Base-by-base conservation (phyloP, 768 basidiomycete species). In the Rhizopogon roseolus region DNA sequence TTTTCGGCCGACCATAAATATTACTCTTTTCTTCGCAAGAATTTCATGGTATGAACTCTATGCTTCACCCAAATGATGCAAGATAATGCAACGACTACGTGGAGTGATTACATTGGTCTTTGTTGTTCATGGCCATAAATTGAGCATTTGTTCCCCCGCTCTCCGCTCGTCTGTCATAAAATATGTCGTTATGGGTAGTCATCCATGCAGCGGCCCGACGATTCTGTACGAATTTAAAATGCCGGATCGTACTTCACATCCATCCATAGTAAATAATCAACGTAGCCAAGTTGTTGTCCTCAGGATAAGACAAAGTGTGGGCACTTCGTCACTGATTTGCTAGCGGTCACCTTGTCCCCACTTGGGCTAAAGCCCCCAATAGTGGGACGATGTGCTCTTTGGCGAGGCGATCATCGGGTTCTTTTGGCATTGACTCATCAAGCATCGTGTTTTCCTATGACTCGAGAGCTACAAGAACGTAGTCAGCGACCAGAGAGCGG, bases 401-500 rank as follows among this genome's bases (percentile, higher is more conserved):
- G 86, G 65, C 88, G 96, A 5, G 6, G 69, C 66, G 55, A 81
- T 66, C 13, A 72, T 63, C 46, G 36, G 46, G 34, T 36, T 48
- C 46, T 36, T 36, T 25, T 19, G 16, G 34, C 14, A 9, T 36
- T 3, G 8, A 22, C n/a, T n/a, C 13, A 48, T 36, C 13, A 14
- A 48, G 19, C 14, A 36, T 2, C 46, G 19, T 22, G 13, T 9
- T 1, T 7, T 34, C 17, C 17, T 7, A 32, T 46, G 44, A n/a
- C 13, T 6, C 44, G 11, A 11, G 8, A 16, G 62, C 51, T 98
- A 51, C 86, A 79, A 52, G 97, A 72, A 10, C 94, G 82, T 19
- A 98, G 75, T 29, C 90, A 87, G 38, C 74, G 90, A 8, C 82
- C 81, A 49, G 77, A 67, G 65, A 86, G 86, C 8, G 66, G 2